Evolutionary conservation across 2,329 filamentous ascomycete species (phyloP), one percentile per base, ranked within the genome.

Genomic region (Aspergillus transmontanensis): DNA sequence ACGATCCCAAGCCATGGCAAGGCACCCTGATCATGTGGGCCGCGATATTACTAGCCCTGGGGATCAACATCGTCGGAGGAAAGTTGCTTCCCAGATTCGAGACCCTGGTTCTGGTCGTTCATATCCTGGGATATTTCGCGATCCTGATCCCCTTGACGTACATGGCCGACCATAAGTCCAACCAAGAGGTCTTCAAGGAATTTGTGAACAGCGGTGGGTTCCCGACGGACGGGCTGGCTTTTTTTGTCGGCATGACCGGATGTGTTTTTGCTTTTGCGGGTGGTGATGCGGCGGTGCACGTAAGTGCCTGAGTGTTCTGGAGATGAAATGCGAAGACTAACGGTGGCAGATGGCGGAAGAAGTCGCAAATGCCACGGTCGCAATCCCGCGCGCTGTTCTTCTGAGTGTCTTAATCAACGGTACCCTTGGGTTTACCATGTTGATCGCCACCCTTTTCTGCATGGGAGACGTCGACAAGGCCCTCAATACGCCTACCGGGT

Each of bases 111-210:
- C 71, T 85, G 7, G 76, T 84, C 32, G 67, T 86, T 4, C 84
- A 86, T 60, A 73, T 85, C 21, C 69, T 82, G 19, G 84, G 84
- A 4, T 83, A 85, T 69, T 83, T 86, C 61, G 83, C 79, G 0
- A 82, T 85, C 60, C 71, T 86, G 16, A 81, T 85, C 30, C 77
- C 81, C 0, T 69, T 85, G 6, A 75, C 79, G 63, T 75, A 79
- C 1, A 73, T 82, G 59, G 78, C 80, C 0, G 78, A 80, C 1
- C 74, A 76, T 11, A 76, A 79, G 50, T 75, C 77, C 21, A 74
- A 80, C 0, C 69, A 76, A 12, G 76, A 78, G 5, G 80, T 84
- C 1, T 84, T 86, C 61, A 79, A 79, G 4, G 72, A 77, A 1
- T 85, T 86, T 65, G 73, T 77, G 23, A 84, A 86, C 61, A 61